A percentile compares a stretch with the other conserved stretches of the same genome.
Conservation (phyloP, 352 stramenopile genomes). For the Pythium sp. region DNA sequence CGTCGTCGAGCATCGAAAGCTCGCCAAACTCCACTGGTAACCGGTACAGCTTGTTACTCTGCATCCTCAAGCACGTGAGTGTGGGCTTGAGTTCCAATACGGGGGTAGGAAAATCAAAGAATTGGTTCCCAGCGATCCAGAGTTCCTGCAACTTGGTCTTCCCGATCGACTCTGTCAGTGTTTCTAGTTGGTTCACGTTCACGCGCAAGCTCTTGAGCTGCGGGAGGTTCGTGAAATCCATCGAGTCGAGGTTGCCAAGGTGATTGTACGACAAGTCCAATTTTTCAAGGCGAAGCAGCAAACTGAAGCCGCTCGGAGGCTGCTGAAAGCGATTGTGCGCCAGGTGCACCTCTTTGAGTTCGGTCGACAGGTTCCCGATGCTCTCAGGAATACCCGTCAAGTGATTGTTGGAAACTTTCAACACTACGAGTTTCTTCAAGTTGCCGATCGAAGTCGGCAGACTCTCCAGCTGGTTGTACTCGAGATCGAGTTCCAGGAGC, state of each 20-base stretch:
- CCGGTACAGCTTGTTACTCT: slow-evolving; percentile 68
- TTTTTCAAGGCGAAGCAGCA: slow-evolving; percentile 28
- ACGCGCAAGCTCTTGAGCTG: slow-evolving; percentile 37
- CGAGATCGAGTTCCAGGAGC: slow-evolving; percentile 60
- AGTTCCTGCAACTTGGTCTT: slow-evolving; percentile 45
- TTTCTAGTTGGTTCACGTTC: slow-evolving; percentile 47
- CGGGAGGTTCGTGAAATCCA: slow-evolving; percentile 40
- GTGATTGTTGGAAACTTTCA: slow-evolving; percentile 50
- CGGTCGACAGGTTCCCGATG: slow-evolving; percentile 28
- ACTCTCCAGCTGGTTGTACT: slow-evolving; percentile 52
- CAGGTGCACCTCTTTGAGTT: slow-evolving; percentile 37
- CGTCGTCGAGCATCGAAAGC: slow-evolving; percentile 33
- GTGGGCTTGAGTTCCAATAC: slow-evolving; percentile 43
- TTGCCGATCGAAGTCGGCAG: slow-evolving; percentile 43
- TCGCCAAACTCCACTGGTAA: slow-evolving; percentile 58
- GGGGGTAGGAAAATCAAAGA: slow-evolving; percentile 40
- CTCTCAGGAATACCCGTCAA: slow-evolving; percentile 34
- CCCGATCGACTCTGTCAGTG: slow-evolving; percentile 42
- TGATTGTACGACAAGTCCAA: slow-evolving; percentile 75
- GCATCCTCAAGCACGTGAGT: slow-evolving; percentile 49
- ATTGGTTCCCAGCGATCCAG: slow-evolving; percentile 52
- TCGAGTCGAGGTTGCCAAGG: slow-evolving; percentile 37
- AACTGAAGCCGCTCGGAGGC: slow-evolving; percentile 27
- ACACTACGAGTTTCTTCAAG: slow-evolving; percentile 35
- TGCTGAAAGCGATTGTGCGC: slow-evolving; percentile 53